Percentiles rank a stretch among this genome's conserved stretches.
Conservation (phyloP, 2,329 filamentous ascomycete genomes). For the Monilinia aucupariae region DNA sequence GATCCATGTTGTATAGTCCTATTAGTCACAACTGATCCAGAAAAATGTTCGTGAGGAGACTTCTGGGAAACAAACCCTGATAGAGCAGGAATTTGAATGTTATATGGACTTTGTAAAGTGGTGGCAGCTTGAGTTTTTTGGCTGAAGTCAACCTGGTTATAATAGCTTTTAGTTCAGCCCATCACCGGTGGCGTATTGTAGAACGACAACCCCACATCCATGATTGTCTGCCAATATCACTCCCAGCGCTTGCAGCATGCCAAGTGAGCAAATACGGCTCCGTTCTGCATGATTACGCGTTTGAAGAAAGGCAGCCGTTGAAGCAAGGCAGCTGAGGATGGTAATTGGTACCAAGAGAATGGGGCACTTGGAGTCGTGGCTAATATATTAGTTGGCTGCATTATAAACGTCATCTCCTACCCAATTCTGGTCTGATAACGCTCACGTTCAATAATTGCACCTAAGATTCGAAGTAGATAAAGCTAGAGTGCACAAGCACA, state of each 20-base stretch:
- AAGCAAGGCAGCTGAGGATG: background rate
- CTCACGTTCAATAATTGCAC: background rate
- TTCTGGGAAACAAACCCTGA: background rate
- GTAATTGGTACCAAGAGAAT: slow-evolving; percentile 7
- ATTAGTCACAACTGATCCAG: no score
- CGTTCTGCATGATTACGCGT: slow-evolving; percentile 9
- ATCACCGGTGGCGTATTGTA: background rate
- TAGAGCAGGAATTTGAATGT: background rate
- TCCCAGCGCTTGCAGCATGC: background rate
- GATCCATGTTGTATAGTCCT: slow-evolving; percentile 2
- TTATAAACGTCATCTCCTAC: background rate
- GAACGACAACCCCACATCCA: slow-evolving; percentile 7
- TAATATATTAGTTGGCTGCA: background rate
- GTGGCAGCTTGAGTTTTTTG: background rate
- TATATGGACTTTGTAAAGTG: background rate
- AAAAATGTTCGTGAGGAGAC: background rate
- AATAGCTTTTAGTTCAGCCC: background rate
- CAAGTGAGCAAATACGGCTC: background rate
- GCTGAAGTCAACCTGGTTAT: background rate
- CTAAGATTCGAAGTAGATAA: background rate
- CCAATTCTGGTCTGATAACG: background rate
- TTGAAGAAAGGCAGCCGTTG: slow-evolving; percentile 5
- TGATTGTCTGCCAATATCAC: background rate
- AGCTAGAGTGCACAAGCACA: background rate
- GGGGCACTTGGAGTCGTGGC: background rate